Evolutionary conservation across 2,329 filamentous ascomycete genomes (phyloP), one percentile per base, ranked within the genome.

Genomic region (Clarireedia sp.): DNA sequence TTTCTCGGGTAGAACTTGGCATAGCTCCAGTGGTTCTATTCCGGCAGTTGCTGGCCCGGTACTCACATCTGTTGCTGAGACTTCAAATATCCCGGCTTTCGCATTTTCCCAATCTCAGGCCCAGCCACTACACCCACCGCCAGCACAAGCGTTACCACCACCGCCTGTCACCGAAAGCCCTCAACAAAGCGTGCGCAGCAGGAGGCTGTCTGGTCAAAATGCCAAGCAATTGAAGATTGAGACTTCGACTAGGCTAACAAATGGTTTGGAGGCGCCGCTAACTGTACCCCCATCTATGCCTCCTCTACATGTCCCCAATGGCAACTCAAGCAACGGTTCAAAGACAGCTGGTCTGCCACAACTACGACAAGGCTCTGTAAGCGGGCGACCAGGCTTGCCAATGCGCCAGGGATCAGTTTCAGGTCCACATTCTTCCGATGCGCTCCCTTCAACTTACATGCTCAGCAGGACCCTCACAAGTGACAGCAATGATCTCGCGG

Each of bases 191-290:
- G 87, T 95, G 51, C 81, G 89, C 52, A 89, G 80, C 63, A 81
- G 91, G 58, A 81, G 91, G 59, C 73, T 95, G 33, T 96, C 91
- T 3, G 88, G 87, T 7, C 85, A 89, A 63, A 89, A 89, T 64
- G 74, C 81, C 14, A 91, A 88, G 68, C 87, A 91, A 65, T 75
- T 97, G 50, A 95, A 90, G 72, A 96, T 97, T 55, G 89, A 96
- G 70, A 96, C 90, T 3, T 54, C 63, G n/a, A 47, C 57, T 9
- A 65, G 56, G 46, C 41, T 57, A 10, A 43, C 59, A 17, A 46
- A 50, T 24, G 59, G 50, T n/a, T 56, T 56, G 49, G 38, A 41
- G 47, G 56, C 54, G 24, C 60, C 60, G 21, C 54, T 61, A 19
- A 59, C 56, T n/a, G 46, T 63, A 38, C 63, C 63, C 41, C 60